Evolutionary conservation across 2,329 filamentous ascomycete species (phyloP), one percentile per base, ranked within the genome.

Genomic region (Xylaria sp.): DNA sequence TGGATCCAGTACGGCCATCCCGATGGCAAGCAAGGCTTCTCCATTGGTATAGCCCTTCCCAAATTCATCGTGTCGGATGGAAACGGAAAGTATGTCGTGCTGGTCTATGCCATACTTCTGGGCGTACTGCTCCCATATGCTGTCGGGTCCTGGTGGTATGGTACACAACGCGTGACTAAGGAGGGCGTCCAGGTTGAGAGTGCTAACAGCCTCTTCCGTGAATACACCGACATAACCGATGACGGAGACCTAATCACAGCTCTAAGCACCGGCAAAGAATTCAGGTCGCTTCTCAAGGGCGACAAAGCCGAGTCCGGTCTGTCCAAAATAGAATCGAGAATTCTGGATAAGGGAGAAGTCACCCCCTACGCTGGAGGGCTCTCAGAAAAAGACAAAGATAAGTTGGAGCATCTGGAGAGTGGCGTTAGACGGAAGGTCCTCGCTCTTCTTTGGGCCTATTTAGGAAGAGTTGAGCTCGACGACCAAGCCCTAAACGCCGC

Each of bases 81-180:
- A 64, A 97, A 96, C 80, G 95, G 94, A 73, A 98, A 98, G 84
- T 98, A 97, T 78, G 92, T 99, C 63, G 85, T 99, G 69, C 85
- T 98, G 66, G 87, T 98, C 71, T 99, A 99, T 80, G 94, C 93
- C 44, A 82, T 91, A 40, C 87, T 98, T 47, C 90, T 99, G 60
- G 96, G 95, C 64, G 93, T 98, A 70, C 84, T 98, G 69, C 85
- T 99, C 61, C 96, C 96, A 2, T 99, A 97, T 80, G 85, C 96
- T 57, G 95, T 99, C 65, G 96, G 96, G 57, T 94, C 92, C 68
- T 99, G 96, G 96, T 99, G 96, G 96, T 99, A 99, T 79, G 96
- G 97, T 69, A 97, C 93, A 40, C 95, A 97, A 81, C 89, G 91
- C 75, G 89, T 93, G 81, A 98, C 96, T 44, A 97, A 95, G 83